Conservation (phyloP, 768 basidiomycete genomes). For the Suillus spraguei region DNA sequence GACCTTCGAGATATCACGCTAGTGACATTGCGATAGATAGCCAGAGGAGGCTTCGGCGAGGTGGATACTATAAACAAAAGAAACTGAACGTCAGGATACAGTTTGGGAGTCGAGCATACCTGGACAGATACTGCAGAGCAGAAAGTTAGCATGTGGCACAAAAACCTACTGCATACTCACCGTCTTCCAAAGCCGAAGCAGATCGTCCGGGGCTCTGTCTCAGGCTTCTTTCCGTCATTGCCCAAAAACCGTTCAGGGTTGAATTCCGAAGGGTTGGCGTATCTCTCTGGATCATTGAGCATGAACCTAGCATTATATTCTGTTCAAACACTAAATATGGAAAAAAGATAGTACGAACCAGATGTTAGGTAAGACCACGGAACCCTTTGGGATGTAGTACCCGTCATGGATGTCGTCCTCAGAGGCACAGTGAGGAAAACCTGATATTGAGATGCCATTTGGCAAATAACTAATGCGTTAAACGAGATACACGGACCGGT, state of each 20-base stretch:
- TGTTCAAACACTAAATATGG: slow-evolving; percentile 4
- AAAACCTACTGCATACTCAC: slow-evolving; percentile 24
- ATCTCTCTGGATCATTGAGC: slow-evolving; percentile 32
- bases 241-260: slow-evolving; percentile 56
- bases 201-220: slow-evolving; percentile 54
- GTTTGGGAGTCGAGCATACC: background rate
- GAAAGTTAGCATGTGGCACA: slow-evolving; percentile 10
- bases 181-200: slow-evolving; percentile 70
- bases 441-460: slow-evolving; percentile 15
- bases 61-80: slow-evolving; percentile 36
- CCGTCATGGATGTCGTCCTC: slow-evolving; percentile 66
- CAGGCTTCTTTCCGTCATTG: slow-evolving; percentile 27
- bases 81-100: slow-evolving; percentile 6
- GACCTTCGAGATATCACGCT: slow-evolving; percentile 41
- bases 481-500: slow-evolving; percentile 40
- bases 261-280: slow-evolving; percentile 51
- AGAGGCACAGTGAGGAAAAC: slow-evolving; percentile 51
- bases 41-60: slow-evolving; percentile 49
- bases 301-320: slow-evolving; percentile 21
- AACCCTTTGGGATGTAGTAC: slow-evolving; percentile 57
- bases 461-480: slow-evolving; percentile 36
- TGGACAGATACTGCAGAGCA: slow-evolving; percentile 14
- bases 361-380: slow-evolving; percentile 27
- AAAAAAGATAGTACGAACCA: slow-evolving; percentile 21
- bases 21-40: slow-evolving; percentile 39